Percentiles rank a stretch among this genome's conserved stretches.
Conservation (phyloP, 805 yeast species). For the Scheffersomyces stipitis region DNA sequence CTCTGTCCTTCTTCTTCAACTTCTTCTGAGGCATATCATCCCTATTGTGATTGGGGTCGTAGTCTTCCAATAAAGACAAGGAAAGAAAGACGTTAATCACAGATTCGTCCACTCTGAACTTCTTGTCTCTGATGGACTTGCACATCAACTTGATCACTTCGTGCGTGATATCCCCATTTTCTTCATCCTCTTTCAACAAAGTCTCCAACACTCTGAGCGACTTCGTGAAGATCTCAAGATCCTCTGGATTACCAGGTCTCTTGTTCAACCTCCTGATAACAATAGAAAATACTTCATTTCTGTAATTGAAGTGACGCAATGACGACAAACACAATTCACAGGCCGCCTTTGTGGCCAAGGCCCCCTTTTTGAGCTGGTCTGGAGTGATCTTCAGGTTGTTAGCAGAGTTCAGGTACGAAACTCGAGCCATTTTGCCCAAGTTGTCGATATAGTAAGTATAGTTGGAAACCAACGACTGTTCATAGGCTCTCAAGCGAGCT, state of each 20-base stretch:
- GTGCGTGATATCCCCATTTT: constrained; percentile 74
- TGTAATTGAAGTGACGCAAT: constrained; percentile 76
- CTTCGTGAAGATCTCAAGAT: constrained; percentile 50
- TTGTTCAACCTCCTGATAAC: constrained; percentile 66
- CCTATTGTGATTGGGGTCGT: constrained; percentile 62
- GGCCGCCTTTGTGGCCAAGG: constrained; percentile 69
- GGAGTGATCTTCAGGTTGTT: constrained; percentile 30
- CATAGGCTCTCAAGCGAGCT: constrained; percentile 72
- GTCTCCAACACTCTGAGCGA: constrained; percentile 67
- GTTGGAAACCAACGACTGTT: constrained; percentile 69
- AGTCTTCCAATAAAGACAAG: constrained; percentile 63
- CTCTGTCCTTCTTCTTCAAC: constrained; percentile 80
- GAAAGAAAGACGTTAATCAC: constrained; percentile 73
- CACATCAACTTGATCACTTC: constrained; percentile 69
- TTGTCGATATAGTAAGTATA: constrained; percentile 67
- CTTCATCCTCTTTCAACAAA: constrained; percentile 73
- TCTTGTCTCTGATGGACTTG: constrained; percentile 70
- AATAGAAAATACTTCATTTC: constrained; percentile 70
- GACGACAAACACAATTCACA: constrained; percentile 67
- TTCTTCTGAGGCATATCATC: constrained; percentile 43
- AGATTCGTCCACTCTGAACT: constrained; percentile 79
- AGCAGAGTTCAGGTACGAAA: constrained; percentile 37
- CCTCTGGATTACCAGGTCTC: constrained; percentile 51
- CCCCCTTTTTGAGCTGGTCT: constrained; percentile 47
- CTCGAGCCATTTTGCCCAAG: constrained; percentile 44